Evolutionary conservation across 192 early-diverging fungal species (phyloP), one percentile per base, ranked within the genome.

Genomic region (Linnemannia zychae): DNA sequence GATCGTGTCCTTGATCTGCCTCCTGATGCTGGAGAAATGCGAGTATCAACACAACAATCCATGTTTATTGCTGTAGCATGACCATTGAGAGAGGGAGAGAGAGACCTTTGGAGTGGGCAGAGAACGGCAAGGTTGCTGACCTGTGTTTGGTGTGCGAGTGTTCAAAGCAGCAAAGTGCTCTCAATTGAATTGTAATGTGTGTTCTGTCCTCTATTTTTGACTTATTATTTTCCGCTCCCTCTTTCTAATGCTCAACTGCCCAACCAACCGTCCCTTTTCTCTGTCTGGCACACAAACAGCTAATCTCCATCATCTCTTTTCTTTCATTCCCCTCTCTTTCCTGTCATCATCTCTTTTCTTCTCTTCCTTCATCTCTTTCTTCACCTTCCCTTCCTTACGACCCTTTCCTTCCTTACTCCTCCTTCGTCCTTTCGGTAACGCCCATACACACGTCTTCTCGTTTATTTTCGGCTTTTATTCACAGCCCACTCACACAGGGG

Each of bases 341-440:
- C 53, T 44, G 9, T n/a, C 57, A 31, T 63, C 28, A 28, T 31
- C 28, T 60, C n/a, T 11, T 12, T 53, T 53, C 15, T 49, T 81
- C 70, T 38, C 67, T 80, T 70, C 34, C 66, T 36, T 63, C 47
- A 20, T 46, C 67, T n/a, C 63, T 67, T 20, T 49, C 74, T 22
- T 53, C 80, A 28, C 67, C 73, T 3, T 81, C 73, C 24, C 69
- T 74, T 28, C 67, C 67, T 9, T 38, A 44, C 40, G 40, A 44
- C 67, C 65, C 15, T 33, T n/a, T 67, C 65, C 50, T 52, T 22
- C 18, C 20, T 44, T 44, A 44, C 3, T 44, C 40, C 9, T 9
- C 9, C 20, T 52, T 15, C 17, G 16, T 49, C 9, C 48, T 28
- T 31, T 63, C 31, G 57, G 57, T 63, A 63, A 63, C 57, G 13